A percentile compares a stretch with the other conserved stretches of the same genome.
Conservation (phyloP, 495 filamentous ascomycete species). For the Neurospora terricola region DNA sequence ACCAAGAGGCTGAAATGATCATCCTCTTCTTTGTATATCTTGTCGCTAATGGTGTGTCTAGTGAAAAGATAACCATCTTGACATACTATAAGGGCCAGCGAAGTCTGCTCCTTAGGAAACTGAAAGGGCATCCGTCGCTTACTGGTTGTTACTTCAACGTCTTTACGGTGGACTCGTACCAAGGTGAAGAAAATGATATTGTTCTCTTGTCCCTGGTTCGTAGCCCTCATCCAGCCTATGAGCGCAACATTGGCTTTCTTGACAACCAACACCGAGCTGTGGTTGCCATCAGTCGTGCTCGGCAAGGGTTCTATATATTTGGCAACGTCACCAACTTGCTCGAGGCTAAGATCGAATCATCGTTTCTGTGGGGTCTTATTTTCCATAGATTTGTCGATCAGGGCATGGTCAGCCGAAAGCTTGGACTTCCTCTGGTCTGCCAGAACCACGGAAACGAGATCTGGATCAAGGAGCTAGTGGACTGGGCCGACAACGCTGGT, state of each 20-base stretch:
- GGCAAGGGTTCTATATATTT: constrained; percentile 76
- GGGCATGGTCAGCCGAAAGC: constrained; percentile 8
- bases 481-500: constrained; percentile 45
- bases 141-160: constrained; percentile 49
- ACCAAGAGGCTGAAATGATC: constrained; percentile 69
- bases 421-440: constrained; percentile 31
- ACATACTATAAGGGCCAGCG: constrained; percentile 90
- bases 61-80: constrained; percentile 64
- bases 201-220: constrained; percentile 78
- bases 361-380: constrained; percentile 32
- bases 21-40: constrained; percentile 64
- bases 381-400: constrained; percentile 22
- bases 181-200: constrained; percentile 89
- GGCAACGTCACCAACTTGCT: constrained; percentile 57
- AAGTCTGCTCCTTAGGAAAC: constrained; percentile 45
- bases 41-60: constrained; percentile 48
- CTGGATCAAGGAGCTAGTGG: constrained; percentile 34
- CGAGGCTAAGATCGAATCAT: constrained; percentile 19
- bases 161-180: constrained; percentile 82
- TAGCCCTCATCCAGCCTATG: constrained; percentile 30
- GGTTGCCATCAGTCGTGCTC: constrained; percentile 83
- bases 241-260: constrained; percentile 55
- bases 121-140: constrained; percentile 44
- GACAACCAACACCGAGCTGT: constrained; percentile 69
- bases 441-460: constrained; percentile 24